These are phyloP conservation scores for Arachis hypogaea DNA, from an alignment of 306 rosid genomes.

Conservation along the genomic window DNA sequence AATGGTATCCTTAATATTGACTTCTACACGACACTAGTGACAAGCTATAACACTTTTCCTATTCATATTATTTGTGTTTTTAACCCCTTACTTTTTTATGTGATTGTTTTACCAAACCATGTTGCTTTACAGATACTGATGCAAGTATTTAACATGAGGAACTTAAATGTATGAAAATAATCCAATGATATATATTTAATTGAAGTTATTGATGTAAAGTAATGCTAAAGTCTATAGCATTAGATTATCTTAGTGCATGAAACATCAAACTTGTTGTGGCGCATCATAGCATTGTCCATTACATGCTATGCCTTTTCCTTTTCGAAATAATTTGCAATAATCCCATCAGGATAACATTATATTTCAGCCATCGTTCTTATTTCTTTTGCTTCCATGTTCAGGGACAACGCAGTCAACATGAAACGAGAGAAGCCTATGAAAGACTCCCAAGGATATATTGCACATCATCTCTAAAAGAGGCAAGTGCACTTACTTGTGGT, in stretches of 20 bases:
- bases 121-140: conserved; percentile 31
- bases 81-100: not conserved
- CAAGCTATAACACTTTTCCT: not conserved
- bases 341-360: too few relatives aligned
- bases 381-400: conserved; percentile 42
- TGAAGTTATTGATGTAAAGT: too few relatives aligned
- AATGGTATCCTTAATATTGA: not conserved
- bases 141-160: conserved; percentile 2
- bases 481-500: conserved; percentile 42
- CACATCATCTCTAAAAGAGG: conserved; percentile 48
- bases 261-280: too few relatives aligned
- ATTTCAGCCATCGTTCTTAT: not conserved
- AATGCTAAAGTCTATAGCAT: too few relatives aligned
- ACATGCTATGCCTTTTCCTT: not conserved
- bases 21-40: conserved; percentile 7
- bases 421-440: conserved; percentile 43
- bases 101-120: conserved; percentile 22
- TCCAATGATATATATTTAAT: too few relatives aligned
- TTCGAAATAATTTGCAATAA: conserved; percentile 32
- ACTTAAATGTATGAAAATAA: too few relatives aligned
- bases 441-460: conserved; percentile 38
- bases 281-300: too few relatives aligned
- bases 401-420: conserved; percentile 49
- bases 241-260: too few relatives aligned
- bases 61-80: too few relatives aligned